phyloP scores from a whole-genome alignment of 2,329 filamentous ascomycete species.

The Sporothrix variecibatus region DNA sequence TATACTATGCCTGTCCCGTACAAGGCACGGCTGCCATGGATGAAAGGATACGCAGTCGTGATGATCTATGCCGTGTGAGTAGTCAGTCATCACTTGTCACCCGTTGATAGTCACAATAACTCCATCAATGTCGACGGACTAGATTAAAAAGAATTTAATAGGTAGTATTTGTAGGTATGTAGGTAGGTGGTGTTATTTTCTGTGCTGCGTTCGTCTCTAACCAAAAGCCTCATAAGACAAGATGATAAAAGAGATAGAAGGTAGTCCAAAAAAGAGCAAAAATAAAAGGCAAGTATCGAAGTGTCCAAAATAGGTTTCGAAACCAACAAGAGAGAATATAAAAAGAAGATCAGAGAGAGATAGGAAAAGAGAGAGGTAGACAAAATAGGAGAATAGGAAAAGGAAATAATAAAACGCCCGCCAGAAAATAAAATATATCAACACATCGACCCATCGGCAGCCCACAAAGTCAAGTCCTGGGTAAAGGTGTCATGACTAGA shows the following conservation, averaged over 20 bases:
- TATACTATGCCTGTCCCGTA: neutral
- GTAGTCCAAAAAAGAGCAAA: neutral
- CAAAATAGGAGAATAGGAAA: neutral
- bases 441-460: conserved; percentile 28
- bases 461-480: neutral
- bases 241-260: neutral
- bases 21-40: neutral
- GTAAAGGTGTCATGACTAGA: neutral
- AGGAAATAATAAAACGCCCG: conserved; percentile 26
- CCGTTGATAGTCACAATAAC: neutral
- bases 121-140: neutral
- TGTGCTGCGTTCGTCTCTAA: neutral
- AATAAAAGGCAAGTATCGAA: neutral
- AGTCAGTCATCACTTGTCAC: neutral
- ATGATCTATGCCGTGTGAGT: too few species aligned
- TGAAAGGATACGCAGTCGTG: neutral
- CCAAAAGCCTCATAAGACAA: neutral
- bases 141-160: neutral
- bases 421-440: conserved; percentile 21
- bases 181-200: neutral
- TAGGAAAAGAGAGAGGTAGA: neutral
- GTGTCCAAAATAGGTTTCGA: neutral
- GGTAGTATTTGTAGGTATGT: neutral
- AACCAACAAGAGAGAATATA: conserved; percentile 10
- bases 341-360: neutral